phyloP scores from a whole-genome alignment of 2,329 filamentous ascomycete species.

The Beauveria pseudobassiana region DNA sequence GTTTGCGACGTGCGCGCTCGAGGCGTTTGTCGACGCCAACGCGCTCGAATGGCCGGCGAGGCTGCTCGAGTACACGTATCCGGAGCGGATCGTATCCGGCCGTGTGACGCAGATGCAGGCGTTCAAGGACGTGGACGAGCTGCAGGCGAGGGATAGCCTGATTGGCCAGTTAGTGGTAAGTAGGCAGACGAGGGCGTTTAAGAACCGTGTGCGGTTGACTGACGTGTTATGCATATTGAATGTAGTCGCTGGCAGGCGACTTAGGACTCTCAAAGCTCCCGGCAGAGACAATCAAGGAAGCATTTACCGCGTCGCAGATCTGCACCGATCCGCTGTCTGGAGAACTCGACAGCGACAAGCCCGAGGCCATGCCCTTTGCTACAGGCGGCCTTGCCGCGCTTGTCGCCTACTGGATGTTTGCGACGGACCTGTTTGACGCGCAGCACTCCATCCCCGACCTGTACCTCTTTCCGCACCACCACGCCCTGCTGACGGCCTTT shows the following conservation, averaged over 20 bases:
- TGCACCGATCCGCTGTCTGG: conserved; percentile 37
- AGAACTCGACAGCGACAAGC: conserved; percentile 38
- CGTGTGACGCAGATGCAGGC: conserved; percentile 54
- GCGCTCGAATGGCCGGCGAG: conserved; percentile 55
- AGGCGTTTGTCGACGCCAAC: conserved; percentile 61
- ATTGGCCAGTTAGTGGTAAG: conserved; percentile 65
- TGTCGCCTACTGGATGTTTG: conserved; percentile 55
- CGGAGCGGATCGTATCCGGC: conserved; percentile 54
- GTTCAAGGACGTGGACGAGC: conserved; percentile 55
- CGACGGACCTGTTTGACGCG: conserved; percentile 52
- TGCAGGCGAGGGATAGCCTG: conserved; percentile 56
- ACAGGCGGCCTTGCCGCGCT: conserved; percentile 52
- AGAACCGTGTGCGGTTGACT: background rate
- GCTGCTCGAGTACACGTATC: conserved; percentile 61
- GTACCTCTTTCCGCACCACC: conserved; percentile 54
- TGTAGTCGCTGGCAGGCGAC: conserved; percentile 54
- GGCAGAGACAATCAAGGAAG: conserved; percentile 37
- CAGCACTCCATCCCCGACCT: conserved; percentile 45
- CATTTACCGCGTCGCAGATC: conserved; percentile 33
- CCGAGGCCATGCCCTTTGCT: conserved; percentile 49
- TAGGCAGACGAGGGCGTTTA: conserved; percentile 11
- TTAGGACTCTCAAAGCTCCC: conserved; percentile 45
- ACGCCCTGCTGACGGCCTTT: conserved; percentile 44
- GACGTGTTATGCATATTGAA: background rate
- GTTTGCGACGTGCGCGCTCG: conserved; percentile 70